Percentiles rank a stretch among this genome's conserved stretches.
These are phyloP conservation scores for Colletotrichum spinosum DNA, from an alignment of 2,329 filamentous ascomycete genomes.

Conservation along the genomic window DNA sequence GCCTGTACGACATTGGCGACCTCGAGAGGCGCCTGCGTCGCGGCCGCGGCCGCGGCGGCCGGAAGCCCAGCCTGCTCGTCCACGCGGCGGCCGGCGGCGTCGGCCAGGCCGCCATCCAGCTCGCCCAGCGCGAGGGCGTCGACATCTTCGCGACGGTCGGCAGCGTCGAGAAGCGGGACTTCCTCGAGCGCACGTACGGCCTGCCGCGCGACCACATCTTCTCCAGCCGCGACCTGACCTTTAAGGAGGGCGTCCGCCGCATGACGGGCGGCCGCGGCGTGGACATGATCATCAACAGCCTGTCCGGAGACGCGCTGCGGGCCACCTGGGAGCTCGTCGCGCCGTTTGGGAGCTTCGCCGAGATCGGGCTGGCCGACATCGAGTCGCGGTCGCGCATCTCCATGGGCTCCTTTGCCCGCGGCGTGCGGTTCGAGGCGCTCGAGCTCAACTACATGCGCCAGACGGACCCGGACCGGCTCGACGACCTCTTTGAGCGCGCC, in stretches of 20 bases:
- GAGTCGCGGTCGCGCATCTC: slow-evolving; percentile 19
- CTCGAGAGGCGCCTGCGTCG: slow-evolving; percentile 43
- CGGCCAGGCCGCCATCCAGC: slow-evolving; percentile 52
- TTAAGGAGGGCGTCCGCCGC: slow-evolving; percentile 40
- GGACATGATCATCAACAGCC: slow-evolving; percentile 46
- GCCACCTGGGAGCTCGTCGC: slow-evolving; percentile 45
- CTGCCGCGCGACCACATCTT: slow-evolving; percentile 50
- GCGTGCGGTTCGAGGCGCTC: neutral
- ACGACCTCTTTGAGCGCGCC: slow-evolving; percentile 25
- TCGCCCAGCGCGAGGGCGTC: slow-evolving; percentile 51
- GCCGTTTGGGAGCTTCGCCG: slow-evolving; percentile 46
- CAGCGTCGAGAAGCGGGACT: slow-evolving; percentile 48
- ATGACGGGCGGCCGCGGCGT: slow-evolving; percentile 45
- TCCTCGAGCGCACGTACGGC: slow-evolving; percentile 51
- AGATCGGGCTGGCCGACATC: slow-evolving; percentile 46
- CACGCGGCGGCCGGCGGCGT: slow-evolving; percentile 52
- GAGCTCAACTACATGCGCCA: slow-evolving; percentile 20
- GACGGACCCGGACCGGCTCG: slow-evolving; percentile 1
- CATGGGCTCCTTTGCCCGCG: neutral
- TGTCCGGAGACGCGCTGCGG: slow-evolving; percentile 41
- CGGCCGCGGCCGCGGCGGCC: neutral
- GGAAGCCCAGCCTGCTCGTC: slow-evolving; percentile 47
- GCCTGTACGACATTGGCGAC: slow-evolving; percentile 45
- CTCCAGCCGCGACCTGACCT: slow-evolving; percentile 43
- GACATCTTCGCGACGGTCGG: slow-evolving; percentile 56